A percentile compares a stretch with the other conserved stretches of the same genome.
phyloP scores from a whole-genome alignment of 495 filamentous ascomycete species.

The Talaromyces borbonicus region DNA sequence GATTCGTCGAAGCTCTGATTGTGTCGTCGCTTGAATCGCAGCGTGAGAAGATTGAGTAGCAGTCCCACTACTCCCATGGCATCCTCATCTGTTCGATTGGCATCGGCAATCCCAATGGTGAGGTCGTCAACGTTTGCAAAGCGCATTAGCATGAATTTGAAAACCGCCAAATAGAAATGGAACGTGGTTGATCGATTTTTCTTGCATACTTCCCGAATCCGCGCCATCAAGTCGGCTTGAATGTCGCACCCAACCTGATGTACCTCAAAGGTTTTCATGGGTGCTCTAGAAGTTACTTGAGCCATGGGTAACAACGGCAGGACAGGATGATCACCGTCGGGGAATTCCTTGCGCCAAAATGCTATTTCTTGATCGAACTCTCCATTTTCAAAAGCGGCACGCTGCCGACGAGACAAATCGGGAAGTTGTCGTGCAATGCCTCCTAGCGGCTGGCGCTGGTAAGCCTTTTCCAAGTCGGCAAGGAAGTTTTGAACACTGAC shows the following conservation, averaged over 20 bases:
- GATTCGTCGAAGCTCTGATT: conserved; percentile 12
- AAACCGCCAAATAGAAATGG: conserved; percentile 34
- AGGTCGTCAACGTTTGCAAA: conserved; percentile 20
- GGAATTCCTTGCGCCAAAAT: conserved; percentile 29
- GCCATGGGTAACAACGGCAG: conserved; percentile 31
- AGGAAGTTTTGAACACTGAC: conserved; percentile 30
- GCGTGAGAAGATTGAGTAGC: conserved; percentile 39
- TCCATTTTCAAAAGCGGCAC: conserved; percentile 12
- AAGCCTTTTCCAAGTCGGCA: conserved; percentile 29
- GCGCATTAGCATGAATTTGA: conserved; percentile 21
- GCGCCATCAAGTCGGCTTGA: conserved; percentile 6
- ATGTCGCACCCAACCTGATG: conserved; percentile 10
- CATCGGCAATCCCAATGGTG: conserved; percentile 36
- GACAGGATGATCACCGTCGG: conserved; percentile 10
- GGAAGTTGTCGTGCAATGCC: conserved; percentile 14
- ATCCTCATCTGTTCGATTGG: conserved; percentile 23
- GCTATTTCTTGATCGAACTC: conserved; percentile 13
- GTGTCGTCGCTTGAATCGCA: conserved; percentile 19
- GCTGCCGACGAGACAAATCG: conserved; percentile 18
- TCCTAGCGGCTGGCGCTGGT: conserved; percentile 16
- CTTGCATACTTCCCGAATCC: conserved; percentile 14
- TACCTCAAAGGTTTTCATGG: conserved; percentile 8
- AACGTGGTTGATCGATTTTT: conserved; percentile 24
- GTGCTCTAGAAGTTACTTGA: conserved; percentile 7
- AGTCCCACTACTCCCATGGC: conserved; percentile 24